Percentiles rank a stretch among this genome's conserved stretches.
Conservation (phyloP, 257 asterid species). For the Gentiana macrophylla region DNA sequence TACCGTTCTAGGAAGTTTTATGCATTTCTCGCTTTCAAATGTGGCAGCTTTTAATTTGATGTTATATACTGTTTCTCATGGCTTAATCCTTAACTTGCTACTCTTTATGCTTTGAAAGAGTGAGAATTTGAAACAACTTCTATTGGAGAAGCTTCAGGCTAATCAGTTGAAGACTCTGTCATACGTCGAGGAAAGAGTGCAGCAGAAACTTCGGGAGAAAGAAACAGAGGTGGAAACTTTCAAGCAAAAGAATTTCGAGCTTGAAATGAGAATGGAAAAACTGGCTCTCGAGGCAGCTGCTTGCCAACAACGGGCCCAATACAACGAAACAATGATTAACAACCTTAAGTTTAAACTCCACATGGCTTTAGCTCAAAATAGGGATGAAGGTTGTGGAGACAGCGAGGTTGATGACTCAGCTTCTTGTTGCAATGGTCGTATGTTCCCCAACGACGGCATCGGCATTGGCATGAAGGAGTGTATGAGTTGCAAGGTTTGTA, state of each 20-base stretch:
- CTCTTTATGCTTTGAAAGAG: slow-evolving; percentile 37
- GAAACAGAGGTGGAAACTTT: slow-evolving; percentile 66
- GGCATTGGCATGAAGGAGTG: slow-evolving; percentile 39
- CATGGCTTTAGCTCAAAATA: slow-evolving; percentile 60
- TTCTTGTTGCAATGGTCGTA: slow-evolving; percentile 65
- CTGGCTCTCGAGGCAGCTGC: slow-evolving; percentile 65
- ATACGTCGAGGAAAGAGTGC: slow-evolving; percentile 66
- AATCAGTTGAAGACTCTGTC: slow-evolving; percentile 74
- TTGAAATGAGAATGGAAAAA: slow-evolving; percentile 60
- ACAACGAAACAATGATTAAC: slow-evolving; percentile 70
- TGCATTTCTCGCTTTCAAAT: too few species aligned
- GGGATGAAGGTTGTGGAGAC: slow-evolving; percentile 98
- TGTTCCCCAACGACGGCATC: slow-evolving; percentile 34
- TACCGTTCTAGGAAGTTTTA: too few species aligned
- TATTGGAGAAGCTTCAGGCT: slow-evolving; percentile 71
- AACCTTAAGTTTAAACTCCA: slow-evolving; percentile 61
- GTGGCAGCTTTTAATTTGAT: too few species aligned
- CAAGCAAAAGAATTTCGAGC: slow-evolving; percentile 72
- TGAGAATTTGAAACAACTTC: slow-evolving; percentile 65
- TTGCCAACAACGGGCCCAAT: slow-evolving; percentile 86
- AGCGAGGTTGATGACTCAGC: slow-evolving; percentile 89
- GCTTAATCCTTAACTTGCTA: not conserved
- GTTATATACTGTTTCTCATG: not conserved
- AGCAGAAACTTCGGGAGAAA: slow-evolving; percentile 63
- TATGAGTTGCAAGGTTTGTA: slow-evolving; percentile 82